These are phyloP conservation scores for Typha latifolia DNA, from an alignment of 176 grass and related monocot species.

Conservation along the genomic window DNA sequence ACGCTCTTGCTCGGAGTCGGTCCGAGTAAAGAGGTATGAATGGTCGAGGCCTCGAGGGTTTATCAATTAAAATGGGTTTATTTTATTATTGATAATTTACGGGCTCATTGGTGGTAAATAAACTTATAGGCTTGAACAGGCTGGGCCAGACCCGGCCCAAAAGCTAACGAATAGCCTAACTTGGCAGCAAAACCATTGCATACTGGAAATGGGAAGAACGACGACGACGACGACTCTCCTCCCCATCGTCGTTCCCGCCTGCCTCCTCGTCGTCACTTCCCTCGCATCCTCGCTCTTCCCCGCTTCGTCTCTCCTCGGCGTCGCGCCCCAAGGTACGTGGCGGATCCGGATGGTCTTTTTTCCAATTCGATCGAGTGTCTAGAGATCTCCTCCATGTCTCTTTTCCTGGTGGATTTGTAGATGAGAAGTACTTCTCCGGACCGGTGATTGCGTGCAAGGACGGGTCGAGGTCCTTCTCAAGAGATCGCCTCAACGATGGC, in stretches of 20 bases:
- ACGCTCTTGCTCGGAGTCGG: too few relatives aligned
- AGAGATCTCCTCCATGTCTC: not conserved
- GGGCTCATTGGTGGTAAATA: too few relatives aligned
- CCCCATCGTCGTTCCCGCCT: slow-evolving; percentile 20
- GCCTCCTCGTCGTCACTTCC: slow-evolving; percentile 36
- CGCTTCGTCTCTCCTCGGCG: slow-evolving; percentile 35
- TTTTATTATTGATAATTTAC: too few relatives aligned
- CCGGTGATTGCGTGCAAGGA: slow-evolving; percentile 76
- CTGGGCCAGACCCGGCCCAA: too few relatives aligned
- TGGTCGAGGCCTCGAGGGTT: too few relatives aligned
- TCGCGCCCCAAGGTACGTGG: slow-evolving; percentile 43
- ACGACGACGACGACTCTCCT: slow-evolving; percentile 35
- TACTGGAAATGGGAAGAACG: not conserved
- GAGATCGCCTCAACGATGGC: slow-evolving; percentile 62
- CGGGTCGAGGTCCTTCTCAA: slow-evolving; percentile 59
- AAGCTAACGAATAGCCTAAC: too few relatives aligned
- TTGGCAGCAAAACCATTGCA: not conserved
- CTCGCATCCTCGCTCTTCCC: slow-evolving; percentile 18
- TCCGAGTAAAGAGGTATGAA: too few relatives aligned
- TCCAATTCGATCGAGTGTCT: too few relatives aligned
- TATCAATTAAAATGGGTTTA: too few relatives aligned
- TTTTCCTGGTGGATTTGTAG: slow-evolving; percentile 24
- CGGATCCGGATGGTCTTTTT: not conserved
- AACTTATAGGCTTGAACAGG: too few relatives aligned
- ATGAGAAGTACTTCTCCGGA: slow-evolving; percentile 60